Base-by-base conservation (phyloP, 805 yeast genomes). In the Myxozyma neglecta region DNA sequence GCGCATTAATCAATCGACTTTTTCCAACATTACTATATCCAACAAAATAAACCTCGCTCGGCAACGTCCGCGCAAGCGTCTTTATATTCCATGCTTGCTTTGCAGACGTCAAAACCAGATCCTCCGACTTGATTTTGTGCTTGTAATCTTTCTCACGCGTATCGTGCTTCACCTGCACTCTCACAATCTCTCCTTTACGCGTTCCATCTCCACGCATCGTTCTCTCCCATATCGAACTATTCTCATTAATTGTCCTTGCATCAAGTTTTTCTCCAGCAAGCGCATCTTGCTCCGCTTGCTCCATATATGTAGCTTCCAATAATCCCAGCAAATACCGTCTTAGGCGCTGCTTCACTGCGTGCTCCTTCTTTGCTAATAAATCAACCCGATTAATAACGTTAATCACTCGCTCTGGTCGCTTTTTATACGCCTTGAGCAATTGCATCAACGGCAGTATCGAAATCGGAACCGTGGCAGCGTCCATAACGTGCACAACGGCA, bases 11-110 rank as follows among this genome's bases (percentile, higher is more conserved):
- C 67, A 90, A 79, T 0, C 90, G 81, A 0, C 94, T 86, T 69
- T 90, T 90, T 63, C 97, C 97, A 1, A 93, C 90, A 69, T 96
- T 96, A 0, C 96, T 89, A 72, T 94, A 81, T 24, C 97, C 97
- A 51, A 90, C 93, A 70, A 91, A 66, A 50, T 64, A 71, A 39
- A 70, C 68, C 7, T 59, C 66, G 10, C 57, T 60, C 0, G 77
- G 77, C 7, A 87, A 69, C 6, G 68, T 68, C 1, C 73, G 67
- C 8, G 78, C 64, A 1, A 87, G 69, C 1, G 70, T 67, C 1
- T 75, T 69, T 1, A 82, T 68, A 37, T 81, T 79, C 91, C 91
- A 86, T 32, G 78, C 77, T 8, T 75, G 73, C 39, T 73, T 75
- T 0, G 86, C 84, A 59, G 88, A 83, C 1, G 79, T 81, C 2